Conservation (phyloP, 208 protist genomes). For the Crithidia bombi region DNA sequence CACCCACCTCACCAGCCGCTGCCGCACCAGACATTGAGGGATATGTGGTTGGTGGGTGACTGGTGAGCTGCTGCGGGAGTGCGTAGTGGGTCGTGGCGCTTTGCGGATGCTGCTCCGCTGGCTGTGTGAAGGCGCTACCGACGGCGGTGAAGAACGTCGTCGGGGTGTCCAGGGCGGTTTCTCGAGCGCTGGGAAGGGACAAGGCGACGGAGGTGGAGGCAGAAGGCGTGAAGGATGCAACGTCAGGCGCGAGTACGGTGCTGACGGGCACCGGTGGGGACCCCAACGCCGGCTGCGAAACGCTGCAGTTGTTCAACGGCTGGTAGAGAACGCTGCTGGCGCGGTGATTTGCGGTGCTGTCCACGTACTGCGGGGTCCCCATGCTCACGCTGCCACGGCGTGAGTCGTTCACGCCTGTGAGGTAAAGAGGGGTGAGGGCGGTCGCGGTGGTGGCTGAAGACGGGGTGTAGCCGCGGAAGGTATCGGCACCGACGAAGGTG, state of each 20-base stretch:
- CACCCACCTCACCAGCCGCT: background rate
- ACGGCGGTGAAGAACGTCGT: background rate
- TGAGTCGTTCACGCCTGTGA: background rate
- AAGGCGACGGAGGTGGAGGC: background rate
- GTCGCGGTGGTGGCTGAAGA: background rate
- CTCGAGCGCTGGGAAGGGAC: background rate
- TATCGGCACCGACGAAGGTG: background rate
- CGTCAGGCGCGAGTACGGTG: background rate
- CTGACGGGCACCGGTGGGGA: background rate
- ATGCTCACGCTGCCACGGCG: background rate
- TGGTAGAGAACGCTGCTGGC: background rate
- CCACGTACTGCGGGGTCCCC: background rate
- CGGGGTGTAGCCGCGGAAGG: background rate
- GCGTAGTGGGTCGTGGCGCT: background rate
- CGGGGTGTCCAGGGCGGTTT: background rate
- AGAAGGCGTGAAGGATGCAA: background rate
- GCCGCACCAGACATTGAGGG: background rate
- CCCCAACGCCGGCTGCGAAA: background rate
- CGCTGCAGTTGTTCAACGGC: background rate
- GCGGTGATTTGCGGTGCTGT: background rate
- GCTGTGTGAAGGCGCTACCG: background rate
- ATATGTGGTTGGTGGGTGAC: background rate
- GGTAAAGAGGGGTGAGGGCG: slow-evolving; percentile 8
- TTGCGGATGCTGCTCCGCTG: background rate
- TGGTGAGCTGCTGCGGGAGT: background rate